These are phyloP conservation scores for Metschnikowia colocasiae DNA, from an alignment of 805 yeast genomes.

Conservation along the genomic window DNA sequence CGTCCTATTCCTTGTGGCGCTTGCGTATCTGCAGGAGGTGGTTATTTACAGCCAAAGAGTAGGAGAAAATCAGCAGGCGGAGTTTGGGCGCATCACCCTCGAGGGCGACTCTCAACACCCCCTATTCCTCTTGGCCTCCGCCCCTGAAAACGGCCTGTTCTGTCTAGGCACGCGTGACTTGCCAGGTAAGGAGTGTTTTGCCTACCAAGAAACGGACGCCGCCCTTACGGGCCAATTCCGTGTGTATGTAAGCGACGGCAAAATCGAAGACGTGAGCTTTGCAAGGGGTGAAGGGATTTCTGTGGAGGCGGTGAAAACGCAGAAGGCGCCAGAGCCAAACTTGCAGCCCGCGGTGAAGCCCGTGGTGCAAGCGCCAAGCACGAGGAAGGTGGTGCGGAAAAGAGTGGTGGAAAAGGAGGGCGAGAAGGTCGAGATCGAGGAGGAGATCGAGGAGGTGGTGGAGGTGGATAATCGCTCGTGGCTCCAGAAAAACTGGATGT, in stretches of 20 bases:
- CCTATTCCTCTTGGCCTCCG: conserved; percentile 8
- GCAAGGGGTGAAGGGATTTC: conserved; percentile 1
- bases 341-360: conserved; percentile 19
- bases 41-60: conserved; percentile 6
- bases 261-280: conserved; percentile 7
- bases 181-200: conserved; percentile 30
- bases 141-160: conserved; percentile 14
- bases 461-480: conserved; percentile 40
- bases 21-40: conserved; percentile 10
- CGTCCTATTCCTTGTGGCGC: conserved; percentile 3
- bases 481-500: conserved; percentile 62
- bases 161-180: conserved; percentile 35
- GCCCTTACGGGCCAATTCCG: conserved; percentile 12
- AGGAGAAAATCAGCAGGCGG: not conserved
- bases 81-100: conserved; percentile 18
- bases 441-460: conserved; percentile 21
- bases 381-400: conserved; percentile 18
- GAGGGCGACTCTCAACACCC: conserved; percentile 10
- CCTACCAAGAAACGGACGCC: conserved; percentile 14
- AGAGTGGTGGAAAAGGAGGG: conserved; percentile 23
- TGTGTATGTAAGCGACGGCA: conserved; percentile 6
- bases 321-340: conserved; percentile 27
- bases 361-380: conserved; percentile 6
- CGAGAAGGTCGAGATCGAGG: conserved; percentile 21
- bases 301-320: conserved; percentile 4